phyloP scores from a whole-genome alignment of 176 grass and related monocot species.

The Carex pumila region DNA sequence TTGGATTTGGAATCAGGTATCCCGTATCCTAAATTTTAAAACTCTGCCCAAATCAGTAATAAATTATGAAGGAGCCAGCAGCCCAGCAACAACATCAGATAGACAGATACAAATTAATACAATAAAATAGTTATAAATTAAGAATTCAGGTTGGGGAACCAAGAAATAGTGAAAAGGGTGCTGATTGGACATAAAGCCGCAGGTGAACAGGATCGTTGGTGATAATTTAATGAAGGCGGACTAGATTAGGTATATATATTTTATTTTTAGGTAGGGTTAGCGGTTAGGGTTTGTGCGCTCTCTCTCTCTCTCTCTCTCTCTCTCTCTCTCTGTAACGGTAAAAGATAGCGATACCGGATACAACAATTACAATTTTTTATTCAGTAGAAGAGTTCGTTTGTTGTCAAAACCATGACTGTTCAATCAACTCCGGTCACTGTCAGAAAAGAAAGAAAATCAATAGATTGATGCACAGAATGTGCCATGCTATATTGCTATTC shows the following conservation, averaged over 20 bases:
- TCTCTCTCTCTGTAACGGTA: neutral
- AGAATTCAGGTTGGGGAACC: neutral
- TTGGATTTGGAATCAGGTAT: neutral
- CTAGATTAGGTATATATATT: neutral
- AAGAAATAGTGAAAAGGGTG: neutral
- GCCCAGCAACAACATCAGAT: neutral
- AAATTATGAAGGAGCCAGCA: neutral
- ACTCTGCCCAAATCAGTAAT: neutral
- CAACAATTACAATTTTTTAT: neutral
- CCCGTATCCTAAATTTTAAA: neutral
- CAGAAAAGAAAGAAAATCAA: neutral
- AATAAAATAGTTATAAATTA: slow-evolving; percentile 14
- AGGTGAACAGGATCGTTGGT: neutral
- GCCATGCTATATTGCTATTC: neutral
- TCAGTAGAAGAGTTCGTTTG: neutral
- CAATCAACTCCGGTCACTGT: too few relatives aligned
- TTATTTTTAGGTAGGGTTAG: neutral
- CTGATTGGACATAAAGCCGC: slow-evolving; percentile 22
- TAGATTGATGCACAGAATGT: neutral
- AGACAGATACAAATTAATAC: neutral
- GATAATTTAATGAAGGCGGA: neutral
- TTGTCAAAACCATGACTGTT: too few relatives aligned
- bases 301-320: neutral
- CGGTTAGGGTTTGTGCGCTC: neutral
- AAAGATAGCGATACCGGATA: neutral